Percentiles rank a stretch among this genome's conserved stretches.
Evolutionary conservation across 2,329 filamentous ascomycete species (phyloP).

Genomic region (Exophiala spinifera): DNA sequence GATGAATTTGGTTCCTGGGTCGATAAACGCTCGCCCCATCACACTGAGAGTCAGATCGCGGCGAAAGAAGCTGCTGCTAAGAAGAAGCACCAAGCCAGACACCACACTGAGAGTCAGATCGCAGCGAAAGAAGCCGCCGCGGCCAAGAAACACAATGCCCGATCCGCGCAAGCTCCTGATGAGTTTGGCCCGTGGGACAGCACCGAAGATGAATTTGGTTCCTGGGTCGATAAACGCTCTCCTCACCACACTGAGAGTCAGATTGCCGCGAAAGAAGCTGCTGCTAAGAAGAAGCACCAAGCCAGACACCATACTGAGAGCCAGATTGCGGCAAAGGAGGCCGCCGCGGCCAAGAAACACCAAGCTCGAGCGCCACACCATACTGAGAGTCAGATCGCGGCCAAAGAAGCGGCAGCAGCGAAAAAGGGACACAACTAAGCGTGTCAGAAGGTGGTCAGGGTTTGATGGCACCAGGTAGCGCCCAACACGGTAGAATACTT

Average conservation of each 20-base stretch:
- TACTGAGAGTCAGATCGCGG: too few relatives aligned
- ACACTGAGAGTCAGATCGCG: constrained; percentile 13
- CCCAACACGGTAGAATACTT: too few relatives aligned
- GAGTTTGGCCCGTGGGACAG: background rate
- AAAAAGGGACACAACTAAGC: too few relatives aligned
- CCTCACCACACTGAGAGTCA: constrained; percentile 15
- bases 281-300: constrained; percentile 4
- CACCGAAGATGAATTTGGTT: constrained; percentile 10
- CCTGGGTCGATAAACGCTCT: constrained; percentile 12
- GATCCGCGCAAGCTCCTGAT: background rate
- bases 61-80: constrained; percentile 5
- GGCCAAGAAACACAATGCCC: background rate
- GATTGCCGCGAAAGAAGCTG: constrained; percentile 14
- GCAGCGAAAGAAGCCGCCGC: background rate
- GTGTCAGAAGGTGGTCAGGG: too few relatives aligned
- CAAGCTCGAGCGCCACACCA: background rate
- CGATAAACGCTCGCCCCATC: constrained; percentile 9
- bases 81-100: background rate
- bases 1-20: constrained; percentile 11
- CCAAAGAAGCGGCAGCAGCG: too few relatives aligned
- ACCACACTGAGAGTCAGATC: background rate
- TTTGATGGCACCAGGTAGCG: too few relatives aligned
- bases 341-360: background rate
- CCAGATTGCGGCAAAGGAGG: background rate
- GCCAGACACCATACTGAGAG: background rate